phyloP scores from a whole-genome alignment of 2,329 filamentous ascomycete species.

The Calonectria montana region DNA sequence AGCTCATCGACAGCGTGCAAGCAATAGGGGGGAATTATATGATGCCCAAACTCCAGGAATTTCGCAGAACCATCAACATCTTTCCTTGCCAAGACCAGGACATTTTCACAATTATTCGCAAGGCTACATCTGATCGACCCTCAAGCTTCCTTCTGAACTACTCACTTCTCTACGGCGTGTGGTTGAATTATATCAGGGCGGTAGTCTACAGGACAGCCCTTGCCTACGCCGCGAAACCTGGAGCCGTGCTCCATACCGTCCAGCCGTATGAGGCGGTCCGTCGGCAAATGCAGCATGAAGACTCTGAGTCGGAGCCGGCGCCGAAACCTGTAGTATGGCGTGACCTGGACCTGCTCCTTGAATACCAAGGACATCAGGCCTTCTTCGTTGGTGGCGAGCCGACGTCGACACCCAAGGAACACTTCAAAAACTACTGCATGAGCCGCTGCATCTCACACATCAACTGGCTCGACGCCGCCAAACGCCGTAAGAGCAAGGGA shows the following conservation, averaged over 20 bases:
- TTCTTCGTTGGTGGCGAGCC: not conserved
- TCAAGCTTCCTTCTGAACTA: too few species aligned
- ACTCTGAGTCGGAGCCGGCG: not conserved
- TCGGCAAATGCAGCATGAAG: too few species aligned
- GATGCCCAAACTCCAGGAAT: too few species aligned
- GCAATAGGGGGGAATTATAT: too few species aligned
- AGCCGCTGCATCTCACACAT: not conserved
- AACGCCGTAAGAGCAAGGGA: not conserved
- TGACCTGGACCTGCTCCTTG: not conserved
- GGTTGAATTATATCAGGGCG: not conserved
- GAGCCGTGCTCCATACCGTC: not conserved
- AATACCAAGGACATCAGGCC: not conserved
- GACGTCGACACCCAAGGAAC: not conserved
- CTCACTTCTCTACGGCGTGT: not conserved
- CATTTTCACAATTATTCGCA: not conserved
- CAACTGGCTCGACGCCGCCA: not conserved
- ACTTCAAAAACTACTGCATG: slow-evolving; percentile 8
- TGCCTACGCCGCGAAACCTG: not conserved
- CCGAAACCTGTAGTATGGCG: not conserved
- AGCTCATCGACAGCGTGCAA: not conserved
- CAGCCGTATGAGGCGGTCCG: not conserved
- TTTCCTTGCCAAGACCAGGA: too few species aligned
- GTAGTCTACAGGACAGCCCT: not conserved
- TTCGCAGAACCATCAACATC: too few species aligned
- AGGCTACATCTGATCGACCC: not conserved